These are phyloP conservation scores for Gamarada debralockiae DNA, from an alignment of 495 filamentous ascomycete species.

Conservation along the genomic window DNA sequence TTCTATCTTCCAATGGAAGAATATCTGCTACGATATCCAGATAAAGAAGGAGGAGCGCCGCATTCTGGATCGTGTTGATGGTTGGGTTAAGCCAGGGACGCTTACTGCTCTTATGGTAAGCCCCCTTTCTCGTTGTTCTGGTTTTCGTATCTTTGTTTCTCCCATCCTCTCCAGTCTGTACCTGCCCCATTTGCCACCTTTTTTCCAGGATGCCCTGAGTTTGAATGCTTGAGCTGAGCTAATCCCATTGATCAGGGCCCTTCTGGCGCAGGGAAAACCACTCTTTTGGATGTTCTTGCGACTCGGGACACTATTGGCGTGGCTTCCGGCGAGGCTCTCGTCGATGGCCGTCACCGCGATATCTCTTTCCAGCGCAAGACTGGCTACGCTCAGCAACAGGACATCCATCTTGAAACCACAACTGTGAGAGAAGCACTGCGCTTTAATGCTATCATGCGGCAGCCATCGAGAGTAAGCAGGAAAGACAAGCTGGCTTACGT, in stretches of 20 bases:
- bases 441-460: constrained; percentile 42
- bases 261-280: constrained; percentile 68
- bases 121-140: too few species aligned
- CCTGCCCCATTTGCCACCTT: too few species aligned
- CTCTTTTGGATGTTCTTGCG: constrained; percentile 66
- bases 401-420: constrained; percentile 60
- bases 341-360: constrained; percentile 72
- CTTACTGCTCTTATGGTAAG: constrained; percentile 70
- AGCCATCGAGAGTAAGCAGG: constrained; percentile 29
- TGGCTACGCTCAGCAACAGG: constrained; percentile 83
- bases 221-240: too few species aligned
- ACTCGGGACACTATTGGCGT: constrained; percentile 78
- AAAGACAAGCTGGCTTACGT: constrained; percentile 56
- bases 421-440: constrained; percentile 46
- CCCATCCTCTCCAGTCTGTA: too few species aligned
- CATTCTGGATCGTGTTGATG: constrained; percentile 78
- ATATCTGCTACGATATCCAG: constrained; percentile 83
- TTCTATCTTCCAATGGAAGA: constrained; percentile 73
- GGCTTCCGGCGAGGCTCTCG: constrained; percentile 75
- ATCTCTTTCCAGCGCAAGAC: constrained; percentile 88
- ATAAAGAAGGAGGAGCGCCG: constrained; percentile 67
- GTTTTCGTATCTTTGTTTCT: too few species aligned
- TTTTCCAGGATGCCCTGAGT: too few species aligned
- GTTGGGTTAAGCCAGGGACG: constrained; percentile 86
- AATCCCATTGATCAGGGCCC: too few species aligned